Evolutionary conservation across 768 basidiomycete species (phyloP).

Genomic region (Brasilioporus rufonigricans): DNA sequence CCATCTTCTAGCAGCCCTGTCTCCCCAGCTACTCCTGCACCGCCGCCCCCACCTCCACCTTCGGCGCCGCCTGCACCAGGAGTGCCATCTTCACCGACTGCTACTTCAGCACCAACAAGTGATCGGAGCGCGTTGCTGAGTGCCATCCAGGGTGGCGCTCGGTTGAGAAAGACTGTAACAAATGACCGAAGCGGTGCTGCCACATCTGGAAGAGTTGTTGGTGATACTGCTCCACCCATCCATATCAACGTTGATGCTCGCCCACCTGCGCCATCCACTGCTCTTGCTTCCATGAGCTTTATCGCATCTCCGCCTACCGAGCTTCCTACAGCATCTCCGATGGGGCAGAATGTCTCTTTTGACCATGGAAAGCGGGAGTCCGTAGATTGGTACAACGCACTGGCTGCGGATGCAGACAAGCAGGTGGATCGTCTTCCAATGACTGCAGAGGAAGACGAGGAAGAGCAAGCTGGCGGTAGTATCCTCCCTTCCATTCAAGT

Average conservation of each 20-base stretch:
- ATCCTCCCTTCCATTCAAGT: constrained; percentile 57
- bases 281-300: neutral
- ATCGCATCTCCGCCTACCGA: constrained; percentile 22
- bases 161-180: constrained; percentile 73
- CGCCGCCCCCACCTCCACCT: constrained; percentile 40
- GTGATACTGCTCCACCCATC: constrained; percentile 64
- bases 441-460: constrained; percentile 63
- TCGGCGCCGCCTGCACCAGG: constrained; percentile 28
- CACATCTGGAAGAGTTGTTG: constrained; percentile 75
- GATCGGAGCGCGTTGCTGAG: constrained; percentile 66
- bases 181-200: constrained; percentile 76
- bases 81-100: constrained; percentile 25
- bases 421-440: constrained; percentile 44
- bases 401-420: constrained; percentile 65
- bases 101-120: constrained; percentile 42
- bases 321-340: constrained; percentile 12
- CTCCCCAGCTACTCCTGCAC: constrained; percentile 34
- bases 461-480: constrained; percentile 33
- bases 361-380: constrained; percentile 62
- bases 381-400: constrained; percentile 88
- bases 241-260: constrained; percentile 59
- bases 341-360: constrained; percentile 16
- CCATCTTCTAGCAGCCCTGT: constrained; percentile 20
- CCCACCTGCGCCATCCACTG: constrained; percentile 30
- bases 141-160: constrained; percentile 76